phyloP scores from a whole-genome alignment of 1,284 basidiomycete species.

The Meira miltonrushii region DNA sequence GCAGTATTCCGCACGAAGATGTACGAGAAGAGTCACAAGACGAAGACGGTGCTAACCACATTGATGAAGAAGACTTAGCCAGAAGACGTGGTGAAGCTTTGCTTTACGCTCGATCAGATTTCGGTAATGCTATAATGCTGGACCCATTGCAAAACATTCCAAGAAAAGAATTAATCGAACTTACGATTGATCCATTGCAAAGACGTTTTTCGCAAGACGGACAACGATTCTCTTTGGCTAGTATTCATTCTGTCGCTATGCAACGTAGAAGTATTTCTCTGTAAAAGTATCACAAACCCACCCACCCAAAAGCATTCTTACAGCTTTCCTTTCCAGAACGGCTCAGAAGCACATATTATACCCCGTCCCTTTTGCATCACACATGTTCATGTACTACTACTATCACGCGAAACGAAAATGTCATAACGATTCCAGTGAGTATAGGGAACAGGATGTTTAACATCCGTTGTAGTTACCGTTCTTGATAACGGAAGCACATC shows the following conservation, averaged over 20 bases:
- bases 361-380: no score
- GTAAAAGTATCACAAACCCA: no score
- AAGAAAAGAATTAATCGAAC: not conserved
- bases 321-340: no score
- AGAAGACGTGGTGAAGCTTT: not conserved
- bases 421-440: no score
- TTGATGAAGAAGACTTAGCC: not conserved
- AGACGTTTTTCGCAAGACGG: not conserved
- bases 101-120: not conserved
- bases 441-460: not conserved
- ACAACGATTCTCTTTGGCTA: not conserved
- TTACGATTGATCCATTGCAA: slow-evolving; percentile 6
- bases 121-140: not conserved
- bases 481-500: slow-evolving; percentile 22
- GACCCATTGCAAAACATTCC: slow-evolving; percentile 5
- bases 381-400: no score
- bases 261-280: no score
- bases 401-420: no score
- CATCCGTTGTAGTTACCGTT: slow-evolving; percentile 18
- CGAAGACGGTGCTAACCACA: not conserved
- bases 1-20: not conserved
- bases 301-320: not conserved
- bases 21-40: not conserved
- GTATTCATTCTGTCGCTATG: not conserved
- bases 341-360: no score